phyloP scores from a whole-genome alignment of 805 yeast species.

The Nakazawaea peltata region DNA sequence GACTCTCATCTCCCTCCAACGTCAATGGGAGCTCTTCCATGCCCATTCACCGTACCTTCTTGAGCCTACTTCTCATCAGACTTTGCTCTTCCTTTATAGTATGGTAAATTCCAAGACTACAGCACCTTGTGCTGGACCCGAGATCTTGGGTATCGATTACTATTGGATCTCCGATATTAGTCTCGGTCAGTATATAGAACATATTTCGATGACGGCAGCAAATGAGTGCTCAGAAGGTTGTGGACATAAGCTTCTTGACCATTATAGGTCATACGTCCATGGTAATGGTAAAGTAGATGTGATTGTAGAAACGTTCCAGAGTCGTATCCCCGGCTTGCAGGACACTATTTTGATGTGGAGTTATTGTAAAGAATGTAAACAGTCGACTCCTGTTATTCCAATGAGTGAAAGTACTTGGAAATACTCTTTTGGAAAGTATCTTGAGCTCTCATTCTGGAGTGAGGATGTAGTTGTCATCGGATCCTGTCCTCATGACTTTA shows the following conservation, averaged over 20 bases:
- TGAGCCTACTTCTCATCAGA: slow-evolving; percentile 72
- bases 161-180: slow-evolving; percentile 90
- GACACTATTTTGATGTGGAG: slow-evolving; percentile 86
- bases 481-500: slow-evolving; percentile 69
- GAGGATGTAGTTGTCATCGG: slow-evolving; percentile 50
- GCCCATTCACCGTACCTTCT: slow-evolving; percentile 45
- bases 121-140: slow-evolving; percentile 92
- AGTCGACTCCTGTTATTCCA: slow-evolving; percentile 66
- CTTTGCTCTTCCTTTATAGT: slow-evolving; percentile 69
- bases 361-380: slow-evolving; percentile 72
- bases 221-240: slow-evolving; percentile 77
- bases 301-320: slow-evolving; percentile 52
- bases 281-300: slow-evolving; percentile 80
- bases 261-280: slow-evolving; percentile 82
- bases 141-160: slow-evolving; percentile 71
- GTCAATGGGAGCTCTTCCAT: slow-evolving; percentile 66
- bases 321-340: slow-evolving; percentile 50
- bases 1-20: slow-evolving; percentile 28
- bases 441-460: slow-evolving; percentile 81
- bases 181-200: slow-evolving; percentile 83
- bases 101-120: slow-evolving; percentile 77
- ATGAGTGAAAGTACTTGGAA: slow-evolving; percentile 87
- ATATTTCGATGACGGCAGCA: slow-evolving; percentile 57
- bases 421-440: slow-evolving; percentile 86
- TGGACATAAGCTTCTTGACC: slow-evolving; percentile 61